phyloP scores from a whole-genome alignment of 2,329 filamentous ascomycete species.

The Aspergillus hortae region DNA sequence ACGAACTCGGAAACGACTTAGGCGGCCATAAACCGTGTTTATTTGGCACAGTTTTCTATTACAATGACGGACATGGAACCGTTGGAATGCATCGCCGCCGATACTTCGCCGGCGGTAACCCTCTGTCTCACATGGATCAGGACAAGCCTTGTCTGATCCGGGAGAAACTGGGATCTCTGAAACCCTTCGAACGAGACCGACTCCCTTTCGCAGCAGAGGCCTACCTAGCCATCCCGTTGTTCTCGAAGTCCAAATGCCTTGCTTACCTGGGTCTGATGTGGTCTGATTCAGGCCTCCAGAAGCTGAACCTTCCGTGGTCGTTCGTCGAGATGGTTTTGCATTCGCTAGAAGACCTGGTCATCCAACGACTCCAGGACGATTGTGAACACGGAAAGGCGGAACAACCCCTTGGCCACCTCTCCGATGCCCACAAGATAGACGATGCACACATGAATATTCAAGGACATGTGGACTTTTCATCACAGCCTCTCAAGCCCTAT shows the following conservation, averaged over 20 bases:
- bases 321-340: slow-evolving; percentile 67
- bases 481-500: slow-evolving; percentile 67
- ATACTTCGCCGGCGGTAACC: slow-evolving; percentile 62
- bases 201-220: slow-evolving; percentile 62
- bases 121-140: slow-evolving; percentile 67
- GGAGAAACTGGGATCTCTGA: slow-evolving; percentile 57
- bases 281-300: slow-evolving; percentile 58
- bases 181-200: slow-evolving; percentile 57
- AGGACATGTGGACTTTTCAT: slow-evolving; percentile 52
- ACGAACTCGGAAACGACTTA: slow-evolving; percentile 59
- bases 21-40: slow-evolving; percentile 61
- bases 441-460: slow-evolving; percentile 46
- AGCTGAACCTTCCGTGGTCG: slow-evolving; percentile 58
- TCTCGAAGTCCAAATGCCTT: slow-evolving; percentile 62
- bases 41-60: slow-evolving; percentile 64
- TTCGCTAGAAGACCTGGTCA: slow-evolving; percentile 64
- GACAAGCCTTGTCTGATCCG: slow-evolving; percentile 69
- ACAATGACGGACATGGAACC: slow-evolving; percentile 56
- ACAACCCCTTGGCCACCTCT: slow-evolving; percentile 20
- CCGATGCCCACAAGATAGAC: slow-evolving; percentile 18
- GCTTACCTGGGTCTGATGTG: slow-evolving; percentile 71
- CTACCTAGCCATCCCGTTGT: slow-evolving; percentile 65
- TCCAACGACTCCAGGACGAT: slow-evolving; percentile 55
- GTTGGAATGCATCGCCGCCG: slow-evolving; percentile 57
- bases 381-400: slow-evolving; percentile 42